Evolutionary conservation across 148 eudicot genomes (phyloP).

Genomic region (Euryodendron excelsum): DNA sequence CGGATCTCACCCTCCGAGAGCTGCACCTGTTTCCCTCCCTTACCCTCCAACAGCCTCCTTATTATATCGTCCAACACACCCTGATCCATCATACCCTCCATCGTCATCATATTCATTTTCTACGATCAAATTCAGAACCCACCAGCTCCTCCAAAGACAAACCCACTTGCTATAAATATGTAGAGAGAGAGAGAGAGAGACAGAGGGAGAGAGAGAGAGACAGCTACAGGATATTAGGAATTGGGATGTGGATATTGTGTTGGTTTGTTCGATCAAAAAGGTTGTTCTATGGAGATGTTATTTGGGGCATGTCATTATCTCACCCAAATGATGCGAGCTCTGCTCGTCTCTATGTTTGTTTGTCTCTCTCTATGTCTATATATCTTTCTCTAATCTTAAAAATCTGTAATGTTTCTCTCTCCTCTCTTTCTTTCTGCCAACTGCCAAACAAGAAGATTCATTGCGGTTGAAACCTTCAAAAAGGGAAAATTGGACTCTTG

Average conservation of each 20-base stretch:
- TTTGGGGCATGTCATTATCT: too few species aligned
- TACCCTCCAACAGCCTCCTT: conserved; percentile 55
- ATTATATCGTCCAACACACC: conserved; percentile 65
- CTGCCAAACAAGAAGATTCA: conserved; percentile 15
- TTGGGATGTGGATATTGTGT: not conserved
- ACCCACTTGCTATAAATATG: conserved; percentile 2
- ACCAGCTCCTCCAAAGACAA: not conserved
- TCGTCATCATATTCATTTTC: conserved; percentile 64
- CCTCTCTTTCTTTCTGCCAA: not conserved
- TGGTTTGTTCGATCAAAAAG: conserved; percentile 3
- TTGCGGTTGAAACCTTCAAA: conserved; percentile 20
- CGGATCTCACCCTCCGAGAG: conserved; percentile 70
- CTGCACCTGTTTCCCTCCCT: conserved; percentile 66
- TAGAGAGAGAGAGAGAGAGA: not conserved
- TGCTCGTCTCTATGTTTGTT: conserved; percentile 16
- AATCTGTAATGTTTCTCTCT: not conserved
- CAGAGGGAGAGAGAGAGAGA: not conserved
- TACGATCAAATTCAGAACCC: not conserved
- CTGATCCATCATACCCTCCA: conserved; percentile 70
- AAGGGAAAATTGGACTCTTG: conserved; percentile 6
- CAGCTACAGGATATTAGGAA: not conserved
- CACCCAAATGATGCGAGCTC: conserved; percentile 29
- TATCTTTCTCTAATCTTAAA: not conserved
- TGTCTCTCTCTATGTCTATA: too few species aligned
- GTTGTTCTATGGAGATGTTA: too few species aligned